Conservation (phyloP, 176 grass and related monocot species). For the Tuctoria greenei region DNA sequence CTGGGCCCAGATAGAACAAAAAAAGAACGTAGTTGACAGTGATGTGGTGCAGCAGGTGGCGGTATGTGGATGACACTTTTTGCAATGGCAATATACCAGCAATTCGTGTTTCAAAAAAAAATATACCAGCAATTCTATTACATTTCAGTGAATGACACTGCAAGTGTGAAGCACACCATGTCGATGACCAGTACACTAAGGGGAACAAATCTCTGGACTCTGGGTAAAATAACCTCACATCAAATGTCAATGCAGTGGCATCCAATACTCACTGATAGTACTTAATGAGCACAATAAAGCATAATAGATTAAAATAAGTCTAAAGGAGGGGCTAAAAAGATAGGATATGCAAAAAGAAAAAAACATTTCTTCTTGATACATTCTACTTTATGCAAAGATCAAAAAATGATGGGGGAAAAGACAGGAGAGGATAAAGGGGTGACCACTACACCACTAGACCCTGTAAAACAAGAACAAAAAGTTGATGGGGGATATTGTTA, state of each 20-base stretch:
- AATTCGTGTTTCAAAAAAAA: no score
- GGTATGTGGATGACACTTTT: no score
- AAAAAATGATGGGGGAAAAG: constrained; percentile 27
- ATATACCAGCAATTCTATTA: not conserved
- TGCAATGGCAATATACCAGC: no score
- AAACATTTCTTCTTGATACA: constrained; percentile 11
- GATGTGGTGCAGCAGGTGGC: no score
- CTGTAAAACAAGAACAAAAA: not conserved
- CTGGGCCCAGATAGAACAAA: not conserved
- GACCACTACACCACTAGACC: constrained; percentile 20
- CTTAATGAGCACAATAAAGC: not conserved
- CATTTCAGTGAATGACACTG: not conserved
- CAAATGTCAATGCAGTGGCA: constrained; percentile 21
- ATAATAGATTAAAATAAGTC: not conserved
- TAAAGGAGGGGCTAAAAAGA: no score
- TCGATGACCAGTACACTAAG: constrained; percentile 3
- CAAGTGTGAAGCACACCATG: not conserved
- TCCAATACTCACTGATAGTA: constrained; percentile 34
- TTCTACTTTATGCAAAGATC: constrained; percentile 33
- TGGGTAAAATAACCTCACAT: constrained; percentile 23
- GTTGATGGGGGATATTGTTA: not conserved
- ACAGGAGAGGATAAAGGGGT: constrained; percentile 11
- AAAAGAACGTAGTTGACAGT: no score
- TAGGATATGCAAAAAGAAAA: constrained; percentile 28
- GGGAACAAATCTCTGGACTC: not conserved